Evolutionary conservation across 2,329 filamentous ascomycete genomes (phyloP), one percentile per base, ranked within the genome.

Genomic region (Leptographium wingfieldii): DNA sequence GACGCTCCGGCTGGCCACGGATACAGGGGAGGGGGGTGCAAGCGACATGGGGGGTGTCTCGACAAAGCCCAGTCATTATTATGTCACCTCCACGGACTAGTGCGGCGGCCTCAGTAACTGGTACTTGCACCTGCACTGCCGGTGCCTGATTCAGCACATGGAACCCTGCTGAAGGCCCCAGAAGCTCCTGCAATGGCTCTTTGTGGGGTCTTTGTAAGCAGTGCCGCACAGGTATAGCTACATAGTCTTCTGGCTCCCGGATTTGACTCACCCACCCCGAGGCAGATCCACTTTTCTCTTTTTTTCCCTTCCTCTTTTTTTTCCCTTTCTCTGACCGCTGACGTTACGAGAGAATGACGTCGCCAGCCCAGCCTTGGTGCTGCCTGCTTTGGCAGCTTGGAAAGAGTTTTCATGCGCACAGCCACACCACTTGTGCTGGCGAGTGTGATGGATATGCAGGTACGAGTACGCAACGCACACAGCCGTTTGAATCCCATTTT

Each of bases 301-400:
- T 52, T 29, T 29, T 19, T 52, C 2, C 22, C 22, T 1, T 22
- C 22, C 22, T 51, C 48, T 2, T 51, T 51, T 7, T 51, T 27
- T 25, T 16, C n/a, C 11, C 48, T 22, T 25, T 51, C n/a, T 25
- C 48, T 51, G 22, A 9, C 10, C 22, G n/a, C 51, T 53, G 22
- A 19, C 22, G 51, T 56, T 56, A 56, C 54, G 19, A 56, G 48
- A 56, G 35, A 56, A 56, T 56, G 55, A 56, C 55, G 55, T 56
- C 40, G 54, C 38, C 33, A 10, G 9, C 16, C 27, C 33, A 5
- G 27, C 14, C 35, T 38, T 43, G n/a, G 48, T n/a, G 22, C 27
- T 16, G 40, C 27, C 29, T 29, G 29, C 29, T 51, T 22, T 27
- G 48, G 48, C 22, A 52, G 33, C 5, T 27, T 3, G 33, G 16